Percentiles rank a stretch among this genome's conserved stretches.
Evolutionary conservation across 192 early-diverging fungal genomes (phyloP).

Genomic region (Backusella psychrophila): DNA sequence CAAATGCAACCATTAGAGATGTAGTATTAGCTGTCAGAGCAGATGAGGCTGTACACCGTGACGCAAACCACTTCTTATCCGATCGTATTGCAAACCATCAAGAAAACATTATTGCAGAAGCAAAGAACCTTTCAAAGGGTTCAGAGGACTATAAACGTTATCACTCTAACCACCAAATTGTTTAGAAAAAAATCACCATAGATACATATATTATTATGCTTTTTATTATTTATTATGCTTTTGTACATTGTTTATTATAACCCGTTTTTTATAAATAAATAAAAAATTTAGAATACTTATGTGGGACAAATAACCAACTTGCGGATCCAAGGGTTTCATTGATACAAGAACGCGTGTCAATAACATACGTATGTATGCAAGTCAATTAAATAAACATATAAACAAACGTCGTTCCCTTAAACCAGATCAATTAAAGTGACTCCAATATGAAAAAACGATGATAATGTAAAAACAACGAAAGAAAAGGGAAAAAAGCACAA

Average conservation of each 20-base stretch:
- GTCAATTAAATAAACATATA: not conserved
- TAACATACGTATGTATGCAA: not conserved
- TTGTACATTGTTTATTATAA: not conserved
- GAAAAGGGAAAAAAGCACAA: not conserved
- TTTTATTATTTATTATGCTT: too few species aligned
- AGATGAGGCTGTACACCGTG: constrained; percentile 87
- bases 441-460: not conserved
- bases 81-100: constrained; percentile 54
- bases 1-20: constrained; percentile 75
- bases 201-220: not conserved
- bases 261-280: not conserved
- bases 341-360: not conserved
- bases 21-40: constrained; percentile 85
- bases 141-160: not conserved
- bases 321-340: not conserved
- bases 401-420: not conserved
- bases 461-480: not conserved
- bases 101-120: constrained; percentile 49
- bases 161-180: not conserved
- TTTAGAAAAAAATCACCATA: not conserved
- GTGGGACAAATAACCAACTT: not conserved
- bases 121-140: not conserved
- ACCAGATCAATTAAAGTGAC: not conserved
- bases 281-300: too few species aligned
- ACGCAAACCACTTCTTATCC: constrained; percentile 88